These are phyloP conservation scores for Hymenotorrendiella dingleyae DNA, from an alignment of 2,329 filamentous ascomycete species.

Conservation along the genomic window DNA sequence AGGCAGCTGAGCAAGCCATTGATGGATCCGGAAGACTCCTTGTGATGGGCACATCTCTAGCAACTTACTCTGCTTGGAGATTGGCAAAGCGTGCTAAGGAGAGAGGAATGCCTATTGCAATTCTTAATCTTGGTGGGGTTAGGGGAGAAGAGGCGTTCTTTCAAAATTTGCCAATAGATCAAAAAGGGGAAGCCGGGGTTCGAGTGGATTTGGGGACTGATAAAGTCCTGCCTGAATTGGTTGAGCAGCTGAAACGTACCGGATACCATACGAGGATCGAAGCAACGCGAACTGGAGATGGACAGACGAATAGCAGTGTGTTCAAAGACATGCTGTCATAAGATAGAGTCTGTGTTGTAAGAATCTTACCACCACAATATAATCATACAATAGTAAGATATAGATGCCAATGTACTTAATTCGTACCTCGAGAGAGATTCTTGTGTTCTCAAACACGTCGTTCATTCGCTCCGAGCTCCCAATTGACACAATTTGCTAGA, in stretches of 20 bases:
- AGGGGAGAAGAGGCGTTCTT: conserved; percentile 74
- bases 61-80: conserved; percentile 93
- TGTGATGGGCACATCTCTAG: conserved; percentile 81
- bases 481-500: no score
- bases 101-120: conserved; percentile 75
- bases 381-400: conserved; percentile 25
- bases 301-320: conserved; percentile 28
- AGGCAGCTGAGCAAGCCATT: conserved; percentile 71
- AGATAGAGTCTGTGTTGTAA: no score
- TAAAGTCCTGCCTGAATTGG: conserved; percentile 49
- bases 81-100: conserved; percentile 79
- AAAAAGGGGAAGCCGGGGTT: conserved; percentile 46
- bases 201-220: conserved; percentile 54
- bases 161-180: conserved; percentile 44
- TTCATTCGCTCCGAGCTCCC: no score
- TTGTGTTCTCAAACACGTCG: no score
- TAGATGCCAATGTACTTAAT: conserved; percentile 24
- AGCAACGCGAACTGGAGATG: conserved; percentile 19
- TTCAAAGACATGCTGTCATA: conserved; percentile 59
- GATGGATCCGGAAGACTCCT: conserved; percentile 71
- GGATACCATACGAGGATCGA: conserved; percentile 26
- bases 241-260: conserved; percentile 39
- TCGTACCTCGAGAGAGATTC: conserved; percentile 4
- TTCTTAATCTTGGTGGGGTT: conserved; percentile 82
- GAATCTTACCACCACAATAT: conserved; percentile 20